phyloP scores from a whole-genome alignment of 2,329 filamentous ascomycete genomes.

The Lachnellula occidentalis region DNA sequence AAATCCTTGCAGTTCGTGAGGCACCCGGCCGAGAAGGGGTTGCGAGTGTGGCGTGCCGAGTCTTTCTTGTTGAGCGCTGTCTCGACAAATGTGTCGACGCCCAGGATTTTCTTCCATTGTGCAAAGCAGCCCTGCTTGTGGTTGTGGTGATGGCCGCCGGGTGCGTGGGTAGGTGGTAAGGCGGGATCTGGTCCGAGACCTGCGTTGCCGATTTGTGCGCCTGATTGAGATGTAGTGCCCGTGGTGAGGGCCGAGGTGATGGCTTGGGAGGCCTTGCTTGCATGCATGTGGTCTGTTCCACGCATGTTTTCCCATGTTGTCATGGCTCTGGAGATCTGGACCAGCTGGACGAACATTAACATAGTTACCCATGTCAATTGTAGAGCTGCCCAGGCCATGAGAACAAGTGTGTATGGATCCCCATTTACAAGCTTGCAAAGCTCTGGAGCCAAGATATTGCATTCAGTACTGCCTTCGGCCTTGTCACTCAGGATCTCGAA shows the following conservation, averaged over 20 bases:
- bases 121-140: constrained; percentile 64
- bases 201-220: constrained; percentile 61
- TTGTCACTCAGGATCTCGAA: constrained; percentile 53
- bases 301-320: constrained; percentile 98
- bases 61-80: constrained; percentile 69
- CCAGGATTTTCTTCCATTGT: constrained; percentile 78
- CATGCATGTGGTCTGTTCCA: constrained; percentile 58
- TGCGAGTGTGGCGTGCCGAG: constrained; percentile 48
- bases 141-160: constrained; percentile 42
- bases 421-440: constrained; percentile 74
- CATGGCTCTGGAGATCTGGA: constrained; percentile 87
- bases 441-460: constrained; percentile 68
- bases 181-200: constrained; percentile 60
- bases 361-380: constrained; percentile 97
- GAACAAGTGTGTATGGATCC: constrained; percentile 77
- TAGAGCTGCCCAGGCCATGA: constrained; percentile 72
- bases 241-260: constrained; percentile 73
- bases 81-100: constrained; percentile 88
- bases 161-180: constrained; percentile 37
- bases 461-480: constrained; percentile 44
- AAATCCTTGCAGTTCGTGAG: constrained; percentile 93
- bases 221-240: constrained; percentile 57
- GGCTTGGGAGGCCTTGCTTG: constrained; percentile 48
- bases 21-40: constrained; percentile 80
- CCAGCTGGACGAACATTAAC: constrained; percentile 87